These are phyloP conservation scores for Mucor racemosus DNA, from an alignment of 371 early-diverging fungal genomes.

Conservation along the genomic window DNA sequence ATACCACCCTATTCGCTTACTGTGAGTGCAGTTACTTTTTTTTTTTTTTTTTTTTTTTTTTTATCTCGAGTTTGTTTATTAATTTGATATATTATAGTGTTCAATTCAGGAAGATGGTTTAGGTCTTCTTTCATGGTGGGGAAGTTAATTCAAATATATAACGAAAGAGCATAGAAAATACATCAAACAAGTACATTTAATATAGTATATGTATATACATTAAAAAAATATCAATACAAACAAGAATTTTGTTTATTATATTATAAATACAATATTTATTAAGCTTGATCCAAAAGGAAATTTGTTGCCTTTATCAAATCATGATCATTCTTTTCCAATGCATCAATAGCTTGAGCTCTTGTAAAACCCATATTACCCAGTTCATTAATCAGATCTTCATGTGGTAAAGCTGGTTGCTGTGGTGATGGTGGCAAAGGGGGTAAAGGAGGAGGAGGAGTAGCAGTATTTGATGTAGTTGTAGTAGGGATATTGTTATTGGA, in stretches of 20 bases:
- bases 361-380: constrained; percentile 83
- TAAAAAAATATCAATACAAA: neutral
- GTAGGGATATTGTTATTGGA: neutral
- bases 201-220: neutral
- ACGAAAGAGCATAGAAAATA: neutral
- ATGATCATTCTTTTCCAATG: constrained; percentile 79
- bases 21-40: constrained; percentile 36
- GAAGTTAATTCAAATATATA: constrained; percentile 29
- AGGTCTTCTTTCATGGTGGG: constrained; percentile 83
- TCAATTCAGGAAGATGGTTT: constrained; percentile 75
- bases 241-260: neutral
- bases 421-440: constrained; percentile 15
- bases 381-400: constrained; percentile 43
- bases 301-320: constrained; percentile 81
- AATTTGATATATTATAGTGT: constrained; percentile 49
- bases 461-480: constrained; percentile 6
- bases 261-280: neutral
- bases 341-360: constrained; percentile 73
- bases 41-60: too few relatives aligned
- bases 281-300: constrained; percentile 72
- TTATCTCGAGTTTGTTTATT: neutral
- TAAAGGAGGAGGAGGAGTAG: constrained; percentile 23
- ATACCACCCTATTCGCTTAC: constrained; percentile 65
- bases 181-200: neutral
- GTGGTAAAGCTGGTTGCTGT: constrained; percentile 9